Conservation (phyloP, 2,329 filamentous ascomycete genomes). For the Macroventuria anomochaeta region DNA sequence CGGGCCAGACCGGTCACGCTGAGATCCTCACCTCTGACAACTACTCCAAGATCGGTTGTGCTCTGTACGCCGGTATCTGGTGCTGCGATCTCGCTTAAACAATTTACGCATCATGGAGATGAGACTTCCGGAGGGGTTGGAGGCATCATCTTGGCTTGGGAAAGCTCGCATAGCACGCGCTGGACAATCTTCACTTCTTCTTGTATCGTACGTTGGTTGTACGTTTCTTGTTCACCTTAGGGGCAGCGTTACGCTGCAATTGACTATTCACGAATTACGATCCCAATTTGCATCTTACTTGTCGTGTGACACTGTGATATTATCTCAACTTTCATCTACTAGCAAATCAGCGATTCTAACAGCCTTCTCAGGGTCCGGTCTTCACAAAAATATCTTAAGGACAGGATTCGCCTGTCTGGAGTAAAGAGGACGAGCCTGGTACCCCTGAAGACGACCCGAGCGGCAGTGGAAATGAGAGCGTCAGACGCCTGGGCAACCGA, state of each 20-base stretch:
- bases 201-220: slow-evolving; percentile 29
- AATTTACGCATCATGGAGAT: slow-evolving; percentile 14
- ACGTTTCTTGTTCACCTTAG: slow-evolving; percentile 28
- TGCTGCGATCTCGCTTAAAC: slow-evolving; percentile 42
- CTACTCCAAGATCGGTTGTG: slow-evolving; percentile 44
- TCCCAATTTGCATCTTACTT: slow-evolving; percentile 10
- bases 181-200: slow-evolving; percentile 20
- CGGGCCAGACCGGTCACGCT: slow-evolving; percentile 42
- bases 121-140: slow-evolving; percentile 10
- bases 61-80: slow-evolving; percentile 34
- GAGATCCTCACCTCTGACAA: slow-evolving; percentile 35
- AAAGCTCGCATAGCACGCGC: slow-evolving; percentile 18
- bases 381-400: neutral
- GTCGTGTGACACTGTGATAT: slow-evolving; percentile 12
- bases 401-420: neutral
- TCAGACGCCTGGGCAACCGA: slow-evolving; percentile 7
- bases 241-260: slow-evolving; percentile 20
- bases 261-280: slow-evolving; percentile 23
- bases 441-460: slow-evolving; percentile 13
- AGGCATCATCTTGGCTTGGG: slow-evolving; percentile 18
- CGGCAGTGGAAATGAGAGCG: slow-evolving; percentile 16
- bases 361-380: neutral
- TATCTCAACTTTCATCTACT: neutral
- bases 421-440: neutral
- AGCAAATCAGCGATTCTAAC: neutral